Conservation (phyloP, 768 basidiomycete species). For the Mycena alexandri region DNA sequence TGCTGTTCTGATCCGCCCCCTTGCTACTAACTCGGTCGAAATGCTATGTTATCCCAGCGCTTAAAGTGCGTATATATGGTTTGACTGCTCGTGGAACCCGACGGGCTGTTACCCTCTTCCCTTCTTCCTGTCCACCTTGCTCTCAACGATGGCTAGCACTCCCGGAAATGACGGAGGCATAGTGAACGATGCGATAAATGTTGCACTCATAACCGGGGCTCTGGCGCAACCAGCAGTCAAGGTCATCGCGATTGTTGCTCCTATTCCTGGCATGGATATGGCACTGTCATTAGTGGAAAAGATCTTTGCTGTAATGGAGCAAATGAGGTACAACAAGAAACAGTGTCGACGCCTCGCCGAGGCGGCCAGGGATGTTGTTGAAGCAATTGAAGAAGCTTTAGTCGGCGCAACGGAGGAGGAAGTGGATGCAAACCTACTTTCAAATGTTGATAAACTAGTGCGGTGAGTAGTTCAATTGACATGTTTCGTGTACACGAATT, state of each 20-base stretch:
- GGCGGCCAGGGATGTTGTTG: conserved; percentile 16
- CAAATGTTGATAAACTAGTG: conserved; percentile 16
- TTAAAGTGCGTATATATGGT: too few relatives aligned
- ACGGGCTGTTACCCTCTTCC: neutral
- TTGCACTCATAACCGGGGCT: conserved; percentile 5
- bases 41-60: too few relatives aligned
- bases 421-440: neutral
- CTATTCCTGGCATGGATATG: conserved; percentile 12
- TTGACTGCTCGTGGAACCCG: neutral
- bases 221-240: conserved; percentile 7
- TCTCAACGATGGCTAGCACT: too few relatives aligned
- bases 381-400: conserved; percentile 16
- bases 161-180: neutral
- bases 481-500: neutral
- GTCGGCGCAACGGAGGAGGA: conserved; percentile 2
- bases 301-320: conserved; percentile 9
- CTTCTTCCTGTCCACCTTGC: neutral
- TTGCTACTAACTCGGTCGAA: too few relatives aligned
- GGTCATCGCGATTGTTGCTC: neutral
- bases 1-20: too few relatives aligned
- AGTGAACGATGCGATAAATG: conserved; percentile 9
- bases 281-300: conserved; percentile 8
- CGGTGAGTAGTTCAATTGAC: neutral
- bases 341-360: conserved; percentile 12
- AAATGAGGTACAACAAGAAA: conserved; percentile 16